Evolutionary conservation across 2,329 filamentous ascomycete genomes (phyloP), one percentile per base, ranked within the genome.

Genomic region (Nothopassalora personata): DNA sequence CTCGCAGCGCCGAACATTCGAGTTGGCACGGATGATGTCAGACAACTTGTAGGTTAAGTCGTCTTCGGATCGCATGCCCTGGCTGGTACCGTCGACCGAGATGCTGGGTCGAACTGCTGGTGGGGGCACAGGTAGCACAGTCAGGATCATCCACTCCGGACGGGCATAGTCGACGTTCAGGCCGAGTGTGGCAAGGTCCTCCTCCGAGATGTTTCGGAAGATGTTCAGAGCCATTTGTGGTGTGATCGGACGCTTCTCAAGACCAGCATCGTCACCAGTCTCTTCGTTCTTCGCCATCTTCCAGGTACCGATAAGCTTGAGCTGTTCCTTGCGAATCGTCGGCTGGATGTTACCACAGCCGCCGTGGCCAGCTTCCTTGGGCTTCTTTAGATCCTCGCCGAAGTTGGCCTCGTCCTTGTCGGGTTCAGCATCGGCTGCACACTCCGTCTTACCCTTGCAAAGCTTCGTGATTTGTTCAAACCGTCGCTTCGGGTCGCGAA

Each of bases 11-110:
- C 90, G 87, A 58, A 99, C 92, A 69, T 96, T 97, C 67, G 89
- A 88, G 77, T 99, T 99, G 68, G 94, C 93, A 66, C 94, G 91
- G 68, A 99, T 94, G 70, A 99, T 97, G 70, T 99, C 94, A 70
- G 92, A 92, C 33, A 99, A 81, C 78, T 99, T 99, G 83, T 97
- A 99, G 0, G 94, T 99, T 83, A 99, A 83, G 81, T 99, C 95
- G 74, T 99, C 94, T 77, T 99, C 94, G 72, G 94, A 94, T 64
- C 94, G 89, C 80, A 93, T 87, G 64, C 94, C 94, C 66, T 90
- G 90, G 55, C 90, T 89, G 47, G 91, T 96, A 54, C 94, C 92
- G 71, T 97, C 95, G 79, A 97, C 93, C 23, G 93, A 95, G 68
- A 99, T 96, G 81, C 91, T 97, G 5, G 94, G 94, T 56, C 94